Evolutionary conservation across 129 eudicot genomes (phyloP).

Genomic region (Flaveria brownii): DNA sequence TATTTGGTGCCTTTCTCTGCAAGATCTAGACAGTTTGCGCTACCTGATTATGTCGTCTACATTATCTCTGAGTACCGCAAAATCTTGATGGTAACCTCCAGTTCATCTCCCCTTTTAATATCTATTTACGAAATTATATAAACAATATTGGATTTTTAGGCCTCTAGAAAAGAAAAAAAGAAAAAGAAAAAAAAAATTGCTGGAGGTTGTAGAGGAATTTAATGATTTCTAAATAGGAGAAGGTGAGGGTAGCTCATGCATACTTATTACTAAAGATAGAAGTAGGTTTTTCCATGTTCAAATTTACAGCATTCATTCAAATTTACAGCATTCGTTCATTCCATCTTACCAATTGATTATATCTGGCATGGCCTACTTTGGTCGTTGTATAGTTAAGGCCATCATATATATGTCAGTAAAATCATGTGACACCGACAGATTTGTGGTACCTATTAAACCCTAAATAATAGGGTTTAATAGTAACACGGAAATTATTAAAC

Average conservation of each 20-base stretch:
- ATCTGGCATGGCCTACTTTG: not conserved
- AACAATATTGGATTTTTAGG: too few species aligned
- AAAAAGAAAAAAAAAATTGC: too few species aligned
- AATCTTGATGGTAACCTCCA: conserved; percentile 27
- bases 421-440: conserved; percentile 15
- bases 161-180: too few species aligned
- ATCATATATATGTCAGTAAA: conserved; percentile 13
- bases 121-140: not conserved
- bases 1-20: conserved; percentile 40
- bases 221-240: conserved; percentile 24
- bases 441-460: not conserved
- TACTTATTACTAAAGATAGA: conserved; percentile 39
- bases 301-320: not conserved
- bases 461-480: too few species aligned
- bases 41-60: conserved; percentile 37
- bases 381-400: conserved; percentile 4
- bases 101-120: not conserved
- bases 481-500: too few species aligned
- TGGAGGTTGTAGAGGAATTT: not conserved
- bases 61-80: conserved; percentile 39
- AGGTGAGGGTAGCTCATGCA: conserved; percentile 24
- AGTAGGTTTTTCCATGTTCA: conserved; percentile 27
- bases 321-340: too few species aligned
- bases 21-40: conserved; percentile 36
- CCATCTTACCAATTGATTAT: too few species aligned